Conservation (phyloP, 345 rosid genomes). For the Bruguiera sexangula region DNA sequence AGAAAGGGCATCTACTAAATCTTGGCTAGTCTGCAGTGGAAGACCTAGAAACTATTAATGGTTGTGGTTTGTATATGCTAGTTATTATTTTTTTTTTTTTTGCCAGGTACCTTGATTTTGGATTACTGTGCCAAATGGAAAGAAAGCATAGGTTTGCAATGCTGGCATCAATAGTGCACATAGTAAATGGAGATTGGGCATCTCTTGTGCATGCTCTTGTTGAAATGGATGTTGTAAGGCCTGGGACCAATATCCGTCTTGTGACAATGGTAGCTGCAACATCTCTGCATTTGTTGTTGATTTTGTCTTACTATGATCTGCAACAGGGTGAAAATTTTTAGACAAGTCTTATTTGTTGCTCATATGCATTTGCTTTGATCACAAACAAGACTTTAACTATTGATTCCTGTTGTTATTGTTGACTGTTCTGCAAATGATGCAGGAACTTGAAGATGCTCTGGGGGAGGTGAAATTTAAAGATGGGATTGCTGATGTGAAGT, state of each 20-base stretch:
- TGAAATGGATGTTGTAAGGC: slow-evolving; percentile 91
- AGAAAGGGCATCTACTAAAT: not conserved
- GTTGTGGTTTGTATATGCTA: not conserved
- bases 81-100: slow-evolving; percentile 16
- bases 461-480: slow-evolving; percentile 78
- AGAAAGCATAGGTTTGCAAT: slow-evolving; percentile 86
- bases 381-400: not conserved
- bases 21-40: not conserved
- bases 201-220: slow-evolving; percentile 68
- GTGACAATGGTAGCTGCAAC: slow-evolving; percentile 59
- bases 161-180: slow-evolving; percentile 91
- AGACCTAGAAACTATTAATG: not conserved
- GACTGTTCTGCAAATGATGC: slow-evolving; percentile 27
- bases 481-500: slow-evolving; percentile 90
- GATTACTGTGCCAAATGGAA: slow-evolving; percentile 90
- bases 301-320: slow-evolving; percentile 5
- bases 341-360: not conserved
- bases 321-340: not conserved
- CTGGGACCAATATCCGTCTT: slow-evolving; percentile 63
- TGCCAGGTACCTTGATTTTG: slow-evolving; percentile 89
- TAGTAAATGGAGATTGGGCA: slow-evolving; percentile 89
- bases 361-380: not conserved
- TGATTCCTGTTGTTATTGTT: slow-evolving; percentile 14
- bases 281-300: slow-evolving; percentile 2
- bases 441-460: slow-evolving; percentile 84